Conservation (phyloP, 106 monocot species). For the Dioscorea zingiberensis region DNA sequence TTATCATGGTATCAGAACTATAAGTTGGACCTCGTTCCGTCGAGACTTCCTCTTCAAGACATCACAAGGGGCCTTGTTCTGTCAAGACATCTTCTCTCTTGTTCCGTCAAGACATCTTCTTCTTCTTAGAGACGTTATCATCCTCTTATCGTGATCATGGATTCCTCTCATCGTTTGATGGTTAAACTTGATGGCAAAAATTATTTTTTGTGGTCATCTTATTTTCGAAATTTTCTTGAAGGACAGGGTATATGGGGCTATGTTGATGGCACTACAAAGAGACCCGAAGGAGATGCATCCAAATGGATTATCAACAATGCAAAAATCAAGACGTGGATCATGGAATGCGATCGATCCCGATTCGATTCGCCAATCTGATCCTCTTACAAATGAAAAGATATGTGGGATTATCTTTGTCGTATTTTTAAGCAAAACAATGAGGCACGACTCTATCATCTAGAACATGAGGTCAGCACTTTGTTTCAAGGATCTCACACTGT, state of each 20-base stretch:
- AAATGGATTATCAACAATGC: constrained; percentile 1
- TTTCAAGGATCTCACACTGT: constrained; percentile 3
- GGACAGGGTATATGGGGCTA: constrained; percentile 4
- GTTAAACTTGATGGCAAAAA: constrained; percentile 6
- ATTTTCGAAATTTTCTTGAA: constrained; percentile 3
- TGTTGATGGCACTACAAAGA: neutral
- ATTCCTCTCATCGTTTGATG: neutral
- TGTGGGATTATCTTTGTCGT: constrained; percentile 8
- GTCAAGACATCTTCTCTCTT: too few relatives aligned
- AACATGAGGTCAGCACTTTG: constrained; percentile 4
- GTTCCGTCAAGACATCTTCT: too few relatives aligned
- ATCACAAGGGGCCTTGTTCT: too few relatives aligned
- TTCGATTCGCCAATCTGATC: constrained; percentile 2
- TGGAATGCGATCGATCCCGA: constrained; percentile 3
- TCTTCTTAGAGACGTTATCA: too few relatives aligned
- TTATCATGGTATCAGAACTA: too few relatives aligned
- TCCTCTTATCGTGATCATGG: too few relatives aligned
- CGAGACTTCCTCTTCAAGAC: too few relatives aligned
- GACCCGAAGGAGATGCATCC: neutral
- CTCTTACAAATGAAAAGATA: neutral
- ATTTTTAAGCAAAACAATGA: constrained; percentile 3
- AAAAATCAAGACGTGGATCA: constrained; percentile 5
- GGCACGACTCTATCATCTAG: neutral
- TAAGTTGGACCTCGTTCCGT: too few relatives aligned
- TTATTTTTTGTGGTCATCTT: constrained; percentile 9